Evolutionary conservation across 192 early-diverging fungal species (phyloP), one percentile per base, ranked within the genome.

Genomic region (Entomortierella lignicola): DNA sequence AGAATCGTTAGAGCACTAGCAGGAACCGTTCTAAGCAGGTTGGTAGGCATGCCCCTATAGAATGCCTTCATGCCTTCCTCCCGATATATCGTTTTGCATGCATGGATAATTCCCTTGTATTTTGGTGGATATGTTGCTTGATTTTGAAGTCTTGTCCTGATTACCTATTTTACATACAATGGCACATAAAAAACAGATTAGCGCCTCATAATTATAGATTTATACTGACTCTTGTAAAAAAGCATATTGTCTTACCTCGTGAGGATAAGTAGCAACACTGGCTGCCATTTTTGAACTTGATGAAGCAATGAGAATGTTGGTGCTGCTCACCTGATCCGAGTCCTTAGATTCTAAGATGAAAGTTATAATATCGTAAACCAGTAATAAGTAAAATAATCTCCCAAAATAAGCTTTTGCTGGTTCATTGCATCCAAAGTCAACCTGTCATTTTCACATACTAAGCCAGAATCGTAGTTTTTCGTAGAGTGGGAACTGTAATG

Each of bases 401-500:
- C 15, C 6, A 31, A n/a, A 31, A 25, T 20, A 12, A 48, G 7
- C 44, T 15, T 20, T 47, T 47, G 44, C 12, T 20, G 44, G 17
- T 47, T 32, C 60, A 27, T 6, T 34, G 3, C 43, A 27, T 20
- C 10, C 34, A 37, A 37, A 37, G 34, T 10, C 10, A 37, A 7
- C 10, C 34, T 10, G n/a, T 15, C 2, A 56, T 60, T 51, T 6
- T 32, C 26, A 77, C 85, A 81, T 84, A 85, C 84, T 80, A 8
- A 91, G 68, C 82, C 82, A 83, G 37, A 81, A 32, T 81, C 97
- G 97, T 41, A 99, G 79, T 60, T 89, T 86, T 83, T 99, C 97
- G 83, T 99, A 99, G 41, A 99, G 84, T 34, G 97, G 97, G 70
- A 99, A 99, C 82, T 97, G 95, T 30, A 99, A 86, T 6, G 94